A percentile compares a stretch with the other conserved stretches of the same genome.
phyloP scores from a whole-genome alignment of 306 rosid genomes.

The Trifolium pratense region DNA sequence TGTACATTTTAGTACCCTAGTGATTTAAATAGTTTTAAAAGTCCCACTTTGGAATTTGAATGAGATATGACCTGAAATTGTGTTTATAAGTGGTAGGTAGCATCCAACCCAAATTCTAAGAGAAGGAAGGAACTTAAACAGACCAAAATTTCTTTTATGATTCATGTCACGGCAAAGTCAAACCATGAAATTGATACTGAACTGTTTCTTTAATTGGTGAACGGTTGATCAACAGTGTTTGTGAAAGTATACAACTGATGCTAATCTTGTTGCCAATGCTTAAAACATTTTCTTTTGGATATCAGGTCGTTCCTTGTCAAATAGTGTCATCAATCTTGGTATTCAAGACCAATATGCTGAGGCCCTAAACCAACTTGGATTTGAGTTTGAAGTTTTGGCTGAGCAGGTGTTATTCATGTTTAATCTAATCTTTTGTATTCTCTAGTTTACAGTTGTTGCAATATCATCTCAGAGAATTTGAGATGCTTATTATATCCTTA shows the following conservation, averaged over 20 bases:
- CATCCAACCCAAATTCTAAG: neutral
- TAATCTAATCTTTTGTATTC: constrained; percentile 30
- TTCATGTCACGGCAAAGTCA: constrained; percentile 7
- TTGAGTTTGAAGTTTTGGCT: constrained; percentile 78
- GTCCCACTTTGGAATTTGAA: neutral
- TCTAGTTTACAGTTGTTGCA: constrained; percentile 19
- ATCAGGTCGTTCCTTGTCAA: constrained; percentile 79
- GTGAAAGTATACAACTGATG: constrained; percentile 32
- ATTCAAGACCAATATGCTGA: constrained; percentile 74
- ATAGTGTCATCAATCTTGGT: constrained; percentile 79
- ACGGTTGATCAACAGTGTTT: constrained; percentile 22
- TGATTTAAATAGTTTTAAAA: constrained; percentile 5
- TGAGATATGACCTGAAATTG: neutral
- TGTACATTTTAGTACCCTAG: constrained; percentile 23
- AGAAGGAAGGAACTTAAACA: constrained; percentile 30
- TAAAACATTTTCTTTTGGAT: constrained; percentile 37
- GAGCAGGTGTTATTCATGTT: constrained; percentile 59
- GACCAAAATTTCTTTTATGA: constrained; percentile 17
- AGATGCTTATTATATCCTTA: constrained; percentile 35
- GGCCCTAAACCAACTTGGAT: constrained; percentile 79
- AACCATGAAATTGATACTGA: neutral
- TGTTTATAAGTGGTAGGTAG: neutral
- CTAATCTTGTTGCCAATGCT: constrained; percentile 32
- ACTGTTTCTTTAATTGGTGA: constrained; percentile 30
- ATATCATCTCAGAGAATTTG: constrained; percentile 23